Evolutionary conservation across 2,329 filamentous ascomycete species (phyloP).

Genomic region (Pseudodiploospora longispora): DNA sequence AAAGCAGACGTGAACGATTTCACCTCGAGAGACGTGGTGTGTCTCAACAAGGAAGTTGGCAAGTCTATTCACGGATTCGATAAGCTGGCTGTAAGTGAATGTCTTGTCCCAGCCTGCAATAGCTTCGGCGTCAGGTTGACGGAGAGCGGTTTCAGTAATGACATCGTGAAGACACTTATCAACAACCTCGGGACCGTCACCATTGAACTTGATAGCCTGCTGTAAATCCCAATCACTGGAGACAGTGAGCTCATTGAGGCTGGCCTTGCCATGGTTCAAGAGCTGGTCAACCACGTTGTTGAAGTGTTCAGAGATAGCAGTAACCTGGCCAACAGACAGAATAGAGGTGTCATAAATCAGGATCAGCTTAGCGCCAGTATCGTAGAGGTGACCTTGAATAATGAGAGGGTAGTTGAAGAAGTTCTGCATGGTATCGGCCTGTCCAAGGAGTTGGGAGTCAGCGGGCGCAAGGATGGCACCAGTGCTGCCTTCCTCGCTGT

Average conservation of each 20-base stretch:
- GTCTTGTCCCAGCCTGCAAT: slow-evolving; percentile 3
- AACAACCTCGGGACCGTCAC: not conserved
- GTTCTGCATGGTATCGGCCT: slow-evolving; percentile 1
- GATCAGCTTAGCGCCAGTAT: slow-evolving; percentile 1
- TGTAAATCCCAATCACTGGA: slow-evolving; percentile 1
- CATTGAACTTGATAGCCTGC: not conserved
- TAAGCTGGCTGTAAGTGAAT: slow-evolving; percentile 4
- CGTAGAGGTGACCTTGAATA: slow-evolving; percentile 3
- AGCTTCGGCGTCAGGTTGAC: not conserved
- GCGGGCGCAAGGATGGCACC: not conserved
- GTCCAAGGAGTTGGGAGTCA: not conserved
- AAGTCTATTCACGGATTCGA: not conserved
- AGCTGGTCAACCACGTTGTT: slow-evolving; percentile 3
- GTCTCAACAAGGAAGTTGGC: slow-evolving; percentile 2
- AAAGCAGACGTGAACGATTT: slow-evolving; percentile 7
- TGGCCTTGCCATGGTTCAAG: not conserved
- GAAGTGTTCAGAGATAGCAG: slow-evolving; percentile 2
- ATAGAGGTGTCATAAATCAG: slow-evolving; percentile 1
- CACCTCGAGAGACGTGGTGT: not conserved
- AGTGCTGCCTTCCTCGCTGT: not conserved
- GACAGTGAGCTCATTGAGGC: not conserved
- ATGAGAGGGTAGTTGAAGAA: slow-evolving; percentile 7
- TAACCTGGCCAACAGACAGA: not conserved
- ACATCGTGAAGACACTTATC: slow-evolving; percentile 5
- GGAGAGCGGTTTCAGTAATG: not conserved